phyloP scores from a whole-genome alignment of 2,329 filamentous ascomycete genomes.

The Nectriaceae sp. region DNA sequence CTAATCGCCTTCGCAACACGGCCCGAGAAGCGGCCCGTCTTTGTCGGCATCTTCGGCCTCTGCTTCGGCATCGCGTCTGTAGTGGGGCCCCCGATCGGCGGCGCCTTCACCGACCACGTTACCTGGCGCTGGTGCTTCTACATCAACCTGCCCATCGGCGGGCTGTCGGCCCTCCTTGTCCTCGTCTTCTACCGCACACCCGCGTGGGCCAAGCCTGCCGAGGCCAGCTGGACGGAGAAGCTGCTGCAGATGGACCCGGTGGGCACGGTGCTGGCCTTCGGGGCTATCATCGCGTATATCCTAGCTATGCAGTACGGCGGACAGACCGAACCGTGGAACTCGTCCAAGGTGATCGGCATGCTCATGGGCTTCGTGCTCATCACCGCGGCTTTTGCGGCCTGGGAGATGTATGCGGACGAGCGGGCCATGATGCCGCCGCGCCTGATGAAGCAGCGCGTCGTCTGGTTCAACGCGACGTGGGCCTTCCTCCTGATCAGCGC shows the following conservation, averaged over 20 bases:
- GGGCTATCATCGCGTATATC: slow-evolving; percentile 38
- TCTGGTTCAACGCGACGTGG: slow-evolving; percentile 32
- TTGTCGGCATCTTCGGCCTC: slow-evolving; percentile 32
- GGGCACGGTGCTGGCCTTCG: slow-evolving; percentile 40
- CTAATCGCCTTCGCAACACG: slow-evolving; percentile 44
- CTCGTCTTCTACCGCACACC: slow-evolving; percentile 36
- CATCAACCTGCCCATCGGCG: slow-evolving; percentile 34
- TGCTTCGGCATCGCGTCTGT: slow-evolving; percentile 31
- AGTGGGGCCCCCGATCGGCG: slow-evolving; percentile 32
- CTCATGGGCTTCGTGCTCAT: slow-evolving; percentile 32
- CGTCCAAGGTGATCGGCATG: slow-evolving; percentile 35
- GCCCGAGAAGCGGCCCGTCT: slow-evolving; percentile 29
- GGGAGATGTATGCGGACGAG: slow-evolving; percentile 39
- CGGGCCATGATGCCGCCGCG: slow-evolving; percentile 38
- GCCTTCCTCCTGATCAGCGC: slow-evolving; percentile 38
- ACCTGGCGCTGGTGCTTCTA: no score
- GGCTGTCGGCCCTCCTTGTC: slow-evolving; percentile 15
- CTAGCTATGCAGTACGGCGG: slow-evolving; percentile 45
- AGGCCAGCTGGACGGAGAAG: slow-evolving; percentile 37
- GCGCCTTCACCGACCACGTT: slow-evolving; percentile 33
- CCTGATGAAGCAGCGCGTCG: slow-evolving; percentile 33
- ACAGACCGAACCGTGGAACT: slow-evolving; percentile 38
- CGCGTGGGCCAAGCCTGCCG: slow-evolving; percentile 30
- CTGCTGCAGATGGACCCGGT: slow-evolving; percentile 31
- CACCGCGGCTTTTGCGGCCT: slow-evolving; percentile 30